phyloP scores from a whole-genome alignment of 495 filamentous ascomycete species.

The Rusavskia elegans region DNA sequence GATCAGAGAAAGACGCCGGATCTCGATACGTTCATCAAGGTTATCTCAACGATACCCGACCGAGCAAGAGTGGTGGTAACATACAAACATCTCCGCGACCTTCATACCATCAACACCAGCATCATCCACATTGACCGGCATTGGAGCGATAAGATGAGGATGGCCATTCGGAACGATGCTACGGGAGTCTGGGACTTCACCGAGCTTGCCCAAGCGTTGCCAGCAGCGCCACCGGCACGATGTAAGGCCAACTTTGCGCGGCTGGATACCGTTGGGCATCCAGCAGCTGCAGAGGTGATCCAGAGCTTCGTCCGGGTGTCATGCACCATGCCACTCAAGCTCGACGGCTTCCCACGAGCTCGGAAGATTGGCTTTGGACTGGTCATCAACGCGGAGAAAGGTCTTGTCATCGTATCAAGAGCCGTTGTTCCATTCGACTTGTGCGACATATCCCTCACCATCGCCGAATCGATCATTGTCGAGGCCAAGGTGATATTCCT shows the following conservation, averaged over 20 bases:
- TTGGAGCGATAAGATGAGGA: conserved; percentile 85
- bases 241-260: conserved; percentile 78
- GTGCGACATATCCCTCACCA: conserved; percentile 86
- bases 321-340: conserved; percentile 83
- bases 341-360: conserved; percentile 88
- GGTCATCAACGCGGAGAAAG: conserved; percentile 90
- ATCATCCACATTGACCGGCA: conserved; percentile 90
- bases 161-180: conserved; percentile 80
- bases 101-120: conserved; percentile 85
- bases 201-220: conserved; percentile 65
- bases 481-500: conserved; percentile 90
- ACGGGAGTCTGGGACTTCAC: conserved; percentile 92
- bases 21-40: conserved; percentile 76
- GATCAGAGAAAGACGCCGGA: conserved; percentile 81
- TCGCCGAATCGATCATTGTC: conserved; percentile 90
- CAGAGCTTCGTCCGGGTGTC: conserved; percentile 87
- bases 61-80: conserved; percentile 80
- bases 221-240: conserved; percentile 51
- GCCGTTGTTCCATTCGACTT: conserved; percentile 92
- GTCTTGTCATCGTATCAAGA: conserved; percentile 80
- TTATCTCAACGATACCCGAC: conserved; percentile 81
- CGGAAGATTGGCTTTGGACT: conserved; percentile 89
- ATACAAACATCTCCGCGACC: conserved; percentile 86
- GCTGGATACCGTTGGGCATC: conserved; percentile 75
- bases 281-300: conserved; percentile 79